Conservation (phyloP, 331 rosid species). For the Quercus phellos region DNA sequence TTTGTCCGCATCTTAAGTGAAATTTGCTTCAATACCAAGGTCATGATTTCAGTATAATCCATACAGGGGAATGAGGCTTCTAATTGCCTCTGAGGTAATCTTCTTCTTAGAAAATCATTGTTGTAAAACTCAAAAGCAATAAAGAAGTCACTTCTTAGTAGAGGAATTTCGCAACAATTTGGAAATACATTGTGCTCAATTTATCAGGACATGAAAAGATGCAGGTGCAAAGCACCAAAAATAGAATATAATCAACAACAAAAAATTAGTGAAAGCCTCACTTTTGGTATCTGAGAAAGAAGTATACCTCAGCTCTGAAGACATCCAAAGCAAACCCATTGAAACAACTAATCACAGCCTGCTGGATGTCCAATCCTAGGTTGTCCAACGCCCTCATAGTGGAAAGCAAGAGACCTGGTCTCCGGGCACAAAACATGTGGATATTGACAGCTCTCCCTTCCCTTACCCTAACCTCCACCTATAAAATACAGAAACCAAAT, state of each 20-base stretch:
- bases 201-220: not conserved
- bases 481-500: constrained; percentile 9
- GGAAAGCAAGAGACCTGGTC: constrained; percentile 85
- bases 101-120: too few relatives aligned
- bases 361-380: constrained; percentile 91
- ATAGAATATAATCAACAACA: not conserved
- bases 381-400: constrained; percentile 79
- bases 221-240: not conserved
- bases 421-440: constrained; percentile 84
- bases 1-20: not conserved
- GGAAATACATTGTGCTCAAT: not conserved
- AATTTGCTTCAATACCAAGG: not conserved
- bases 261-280: not conserved
- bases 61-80: not conserved
- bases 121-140: not conserved
- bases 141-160: not conserved
- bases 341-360: constrained; percentile 92
- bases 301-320: constrained; percentile 81
- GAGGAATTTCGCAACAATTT: not conserved
- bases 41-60: not conserved
- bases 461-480: constrained; percentile 83
- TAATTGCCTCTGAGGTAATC: not conserved
- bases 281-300: constrained; percentile 12
- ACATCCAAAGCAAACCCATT: constrained; percentile 90
- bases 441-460: constrained; percentile 90